Conservation (phyloP, 2,329 filamentous ascomycete species). For the Ceratocystis destructans region DNA sequence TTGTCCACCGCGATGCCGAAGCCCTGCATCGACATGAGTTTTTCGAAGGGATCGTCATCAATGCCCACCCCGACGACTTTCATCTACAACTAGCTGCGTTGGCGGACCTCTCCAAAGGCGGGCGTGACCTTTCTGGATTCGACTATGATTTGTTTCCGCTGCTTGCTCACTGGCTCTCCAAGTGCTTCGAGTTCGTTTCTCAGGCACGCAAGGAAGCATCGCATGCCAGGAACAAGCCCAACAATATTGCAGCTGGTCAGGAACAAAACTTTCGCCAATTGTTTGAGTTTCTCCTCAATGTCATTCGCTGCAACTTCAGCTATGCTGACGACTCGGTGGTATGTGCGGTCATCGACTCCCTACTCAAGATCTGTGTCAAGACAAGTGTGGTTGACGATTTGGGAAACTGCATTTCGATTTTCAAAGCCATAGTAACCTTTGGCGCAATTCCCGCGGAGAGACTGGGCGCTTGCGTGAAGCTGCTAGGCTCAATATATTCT, state of each 20-base stretch:
- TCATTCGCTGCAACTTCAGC: constrained; percentile 65
- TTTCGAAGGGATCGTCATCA: constrained; percentile 46
- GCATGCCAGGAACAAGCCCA: constrained; percentile 24
- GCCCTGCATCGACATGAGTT: constrained; percentile 53
- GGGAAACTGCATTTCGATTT: constrained; percentile 50
- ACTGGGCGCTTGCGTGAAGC: constrained; percentile 52
- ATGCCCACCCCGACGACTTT: constrained; percentile 48
- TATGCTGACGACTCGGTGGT: constrained; percentile 50
- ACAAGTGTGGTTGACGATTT: constrained; percentile 54
- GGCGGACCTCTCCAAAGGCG: constrained; percentile 46
- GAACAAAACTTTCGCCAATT: constrained; percentile 50
- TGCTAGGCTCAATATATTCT: constrained; percentile 59
- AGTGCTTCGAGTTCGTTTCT: constrained; percentile 40
- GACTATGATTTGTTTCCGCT: constrained; percentile 53
- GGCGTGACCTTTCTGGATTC: constrained; percentile 50
- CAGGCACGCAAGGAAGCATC: constrained; percentile 37
- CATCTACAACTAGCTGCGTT: constrained; percentile 51
- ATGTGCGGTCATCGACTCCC: constrained; percentile 44
- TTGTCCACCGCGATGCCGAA: constrained; percentile 47
- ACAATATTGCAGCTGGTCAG: constrained; percentile 29
- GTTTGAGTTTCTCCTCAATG: constrained; percentile 50
- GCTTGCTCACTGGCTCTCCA: constrained; percentile 46
- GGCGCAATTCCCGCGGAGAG: constrained; percentile 51
- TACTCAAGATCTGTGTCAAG: constrained; percentile 53
- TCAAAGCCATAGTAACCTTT: constrained; percentile 59